phyloP scores from a whole-genome alignment of 441 rosid genomes.

The Croton laevigatus region DNA sequence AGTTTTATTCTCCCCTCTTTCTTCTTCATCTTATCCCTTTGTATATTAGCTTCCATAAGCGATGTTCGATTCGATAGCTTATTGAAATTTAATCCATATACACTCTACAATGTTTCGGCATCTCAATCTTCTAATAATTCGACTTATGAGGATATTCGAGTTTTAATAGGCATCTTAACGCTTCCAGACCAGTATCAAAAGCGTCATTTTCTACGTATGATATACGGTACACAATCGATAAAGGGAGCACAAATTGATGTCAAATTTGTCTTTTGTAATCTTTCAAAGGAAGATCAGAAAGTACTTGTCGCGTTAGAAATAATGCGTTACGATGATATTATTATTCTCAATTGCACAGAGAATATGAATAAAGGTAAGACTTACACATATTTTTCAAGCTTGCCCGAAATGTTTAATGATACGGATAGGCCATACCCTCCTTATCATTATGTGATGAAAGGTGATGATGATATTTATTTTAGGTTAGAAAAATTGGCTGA shows the following conservation, averaged over 20 bases:
- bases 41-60: constrained; percentile 60
- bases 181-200: constrained; percentile 74
- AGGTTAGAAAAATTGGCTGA: constrained; percentile 48
- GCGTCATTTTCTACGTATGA: constrained; percentile 61
- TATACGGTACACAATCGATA: constrained; percentile 56
- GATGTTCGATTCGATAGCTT: constrained; percentile 51
- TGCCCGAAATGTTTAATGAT: constrained; percentile 52
- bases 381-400: constrained; percentile 70
- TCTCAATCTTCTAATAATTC: constrained; percentile 11
- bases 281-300: constrained; percentile 80
- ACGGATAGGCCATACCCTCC: constrained; percentile 46
- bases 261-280: constrained; percentile 82
- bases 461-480: constrained; percentile 68
- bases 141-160: constrained; percentile 49
- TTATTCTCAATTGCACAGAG: constrained; percentile 70
- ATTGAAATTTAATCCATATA: constrained; percentile 42
- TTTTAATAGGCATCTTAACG: constrained; percentile 69
- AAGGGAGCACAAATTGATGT: constrained; percentile 57
- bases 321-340: constrained; percentile 72
- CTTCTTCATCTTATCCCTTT: constrained; percentile 60
- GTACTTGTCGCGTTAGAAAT: constrained; percentile 83
- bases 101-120: constrained; percentile 10
- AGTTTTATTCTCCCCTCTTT: constrained; percentile 51
- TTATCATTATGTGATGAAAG: constrained; percentile 58
- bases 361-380: constrained; percentile 94